These are phyloP conservation scores for Mycena maculata DNA, from an alignment of 768 basidiomycete species.

Conservation along the genomic window DNA sequence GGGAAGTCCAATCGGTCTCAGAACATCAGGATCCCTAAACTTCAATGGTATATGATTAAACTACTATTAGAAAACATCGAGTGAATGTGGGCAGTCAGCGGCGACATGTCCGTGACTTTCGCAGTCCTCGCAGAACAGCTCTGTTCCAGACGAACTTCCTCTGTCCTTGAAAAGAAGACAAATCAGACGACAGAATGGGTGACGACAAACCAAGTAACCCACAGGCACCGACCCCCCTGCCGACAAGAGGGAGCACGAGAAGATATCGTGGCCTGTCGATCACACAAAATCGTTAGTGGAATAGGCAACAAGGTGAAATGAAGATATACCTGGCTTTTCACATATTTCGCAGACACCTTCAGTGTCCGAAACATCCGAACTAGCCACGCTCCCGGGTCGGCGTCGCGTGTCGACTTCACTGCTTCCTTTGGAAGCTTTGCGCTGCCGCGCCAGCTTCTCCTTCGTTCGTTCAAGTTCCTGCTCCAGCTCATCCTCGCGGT, in stretches of 20 bases:
- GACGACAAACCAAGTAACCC: constrained; percentile 19
- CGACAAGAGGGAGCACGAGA: constrained; percentile 81
- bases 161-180: constrained; percentile 4
- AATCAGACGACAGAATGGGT: neutral
- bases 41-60: neutral
- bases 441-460: constrained; percentile 74
- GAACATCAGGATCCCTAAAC: no score
- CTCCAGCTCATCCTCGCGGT: constrained; percentile 92
- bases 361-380: constrained; percentile 39
- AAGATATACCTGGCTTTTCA: constrained; percentile 46
- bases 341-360: constrained; percentile 71
- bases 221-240: constrained; percentile 57
- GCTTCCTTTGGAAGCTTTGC: constrained; percentile 65
- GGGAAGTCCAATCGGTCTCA: no score
- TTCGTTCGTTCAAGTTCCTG: constrained; percentile 83
- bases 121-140: constrained; percentile 84
- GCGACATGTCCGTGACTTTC: constrained; percentile 83
- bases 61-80: constrained; percentile 82
- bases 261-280: constrained; percentile 93
- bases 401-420: constrained; percentile 51
- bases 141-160: constrained; percentile 37
- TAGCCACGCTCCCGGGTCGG: constrained; percentile 42
- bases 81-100: constrained; percentile 83
- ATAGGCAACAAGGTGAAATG: no score
- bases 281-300: no score